Conservation (phyloP, 179 eudicot genomes). For the Amaranthus tricolor region DNA sequence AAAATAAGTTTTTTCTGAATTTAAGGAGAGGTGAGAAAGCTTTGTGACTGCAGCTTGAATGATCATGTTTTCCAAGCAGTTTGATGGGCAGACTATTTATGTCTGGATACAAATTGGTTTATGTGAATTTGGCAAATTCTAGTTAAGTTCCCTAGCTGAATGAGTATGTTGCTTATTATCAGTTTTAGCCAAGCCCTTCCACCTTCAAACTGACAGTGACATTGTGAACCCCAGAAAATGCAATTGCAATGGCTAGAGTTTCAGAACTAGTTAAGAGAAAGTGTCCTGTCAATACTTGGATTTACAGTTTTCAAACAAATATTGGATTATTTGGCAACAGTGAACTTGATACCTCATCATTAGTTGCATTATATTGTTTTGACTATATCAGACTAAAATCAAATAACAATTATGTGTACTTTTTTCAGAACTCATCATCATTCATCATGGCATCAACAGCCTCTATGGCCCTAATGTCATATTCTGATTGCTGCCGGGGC, state of each 20-base stretch:
- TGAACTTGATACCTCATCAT: conserved; percentile 1
- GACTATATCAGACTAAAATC: background rate
- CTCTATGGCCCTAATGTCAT: conserved; percentile 17
- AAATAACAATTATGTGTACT: background rate
- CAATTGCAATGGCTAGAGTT: background rate
- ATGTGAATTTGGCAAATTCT: background rate
- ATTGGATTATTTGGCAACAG: background rate
- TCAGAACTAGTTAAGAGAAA: background rate
- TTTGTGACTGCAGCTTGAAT: background rate
- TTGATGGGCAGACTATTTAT: background rate
- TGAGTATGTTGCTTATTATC: background rate
- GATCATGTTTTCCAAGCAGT: background rate
- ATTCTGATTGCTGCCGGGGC: conserved; percentile 10
- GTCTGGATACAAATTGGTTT: background rate
- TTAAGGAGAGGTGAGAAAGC: background rate
- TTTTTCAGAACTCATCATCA: conserved; percentile 17
- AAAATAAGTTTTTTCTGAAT: background rate
- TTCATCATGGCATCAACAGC: conserved; percentile 29
- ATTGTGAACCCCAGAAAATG: background rate
- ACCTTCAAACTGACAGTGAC: background rate
- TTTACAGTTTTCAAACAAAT: background rate
- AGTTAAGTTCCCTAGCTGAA: background rate
- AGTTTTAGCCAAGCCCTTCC: background rate
- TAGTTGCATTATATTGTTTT: background rate
- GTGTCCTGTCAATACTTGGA: background rate